Evolutionary conservation across 257 asterid species (phyloP).

Genomic region (Apocynum venetum): DNA sequence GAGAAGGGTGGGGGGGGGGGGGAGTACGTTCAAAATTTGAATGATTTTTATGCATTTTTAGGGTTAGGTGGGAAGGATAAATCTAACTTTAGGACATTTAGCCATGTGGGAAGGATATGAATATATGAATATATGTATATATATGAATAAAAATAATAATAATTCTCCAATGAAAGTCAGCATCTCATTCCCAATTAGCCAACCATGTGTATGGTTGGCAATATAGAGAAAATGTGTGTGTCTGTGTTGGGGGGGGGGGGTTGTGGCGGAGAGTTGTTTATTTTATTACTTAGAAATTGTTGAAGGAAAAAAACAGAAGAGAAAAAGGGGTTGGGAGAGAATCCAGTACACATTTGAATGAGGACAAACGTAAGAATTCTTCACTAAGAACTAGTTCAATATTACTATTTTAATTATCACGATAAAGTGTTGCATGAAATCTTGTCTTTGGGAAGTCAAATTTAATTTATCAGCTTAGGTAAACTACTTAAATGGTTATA

Average conservation of each 20-base stretch:
- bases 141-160: slow-evolving; percentile 2
- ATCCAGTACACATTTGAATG: slow-evolving; percentile 35
- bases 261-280: background rate
- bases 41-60: slow-evolving; percentile 22
- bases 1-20: background rate
- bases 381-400: slow-evolving; percentile 30
- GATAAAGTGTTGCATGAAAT: slow-evolving; percentile 19
- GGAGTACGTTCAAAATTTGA: slow-evolving; percentile 63
- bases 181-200: slow-evolving; percentile 13
- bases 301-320: slow-evolving; percentile 1
- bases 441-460: slow-evolving; percentile 16
- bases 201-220: slow-evolving; percentile 15
- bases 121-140: background rate
- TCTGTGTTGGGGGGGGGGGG: no score
- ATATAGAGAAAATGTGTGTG: background rate
- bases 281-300: slow-evolving; percentile 3
- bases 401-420: slow-evolving; percentile 31
- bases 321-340: slow-evolving; percentile 27
- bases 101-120: slow-evolving; percentile 27
- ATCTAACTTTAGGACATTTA: slow-evolving; percentile 30
- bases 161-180: slow-evolving; percentile 6
- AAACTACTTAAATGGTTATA: slow-evolving; percentile 3
- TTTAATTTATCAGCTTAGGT: background rate
- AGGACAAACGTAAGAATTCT: slow-evolving; percentile 45
- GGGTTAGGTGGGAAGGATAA: slow-evolving; percentile 32